Conservation (phyloP, 768 basidiomycete genomes). For the Leucocoprinus leucothites region DNA sequence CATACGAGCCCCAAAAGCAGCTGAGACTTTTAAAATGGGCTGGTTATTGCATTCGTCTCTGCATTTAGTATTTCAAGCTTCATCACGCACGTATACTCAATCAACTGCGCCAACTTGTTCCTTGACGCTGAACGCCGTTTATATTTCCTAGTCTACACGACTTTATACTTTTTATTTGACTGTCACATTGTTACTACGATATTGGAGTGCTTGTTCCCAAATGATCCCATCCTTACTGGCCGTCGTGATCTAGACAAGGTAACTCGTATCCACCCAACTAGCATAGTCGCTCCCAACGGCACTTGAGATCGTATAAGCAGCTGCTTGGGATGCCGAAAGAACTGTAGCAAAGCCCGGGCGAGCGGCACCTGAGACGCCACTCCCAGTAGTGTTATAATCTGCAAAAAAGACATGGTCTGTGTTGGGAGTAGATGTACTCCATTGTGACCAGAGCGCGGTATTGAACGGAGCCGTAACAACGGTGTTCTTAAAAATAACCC, state of each 20-base stretch:
- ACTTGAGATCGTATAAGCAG: conserved; percentile 37
- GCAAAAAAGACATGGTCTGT: conserved; percentile 43
- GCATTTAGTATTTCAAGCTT: too few relatives aligned
- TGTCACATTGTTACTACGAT: too few relatives aligned
- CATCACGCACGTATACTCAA: too few relatives aligned
- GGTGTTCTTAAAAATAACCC: conserved; percentile 49
- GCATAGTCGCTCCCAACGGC: conserved; percentile 44
- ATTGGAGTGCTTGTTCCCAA: too few relatives aligned
- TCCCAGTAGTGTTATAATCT: conserved; percentile 43
- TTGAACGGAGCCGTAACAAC: conserved; percentile 37
- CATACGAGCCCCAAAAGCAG: too few relatives aligned
- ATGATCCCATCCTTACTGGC: too few relatives aligned
- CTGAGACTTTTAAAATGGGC: too few relatives aligned
- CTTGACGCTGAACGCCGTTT: too few relatives aligned
- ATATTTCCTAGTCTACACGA: too few relatives aligned
- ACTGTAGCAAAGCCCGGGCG: conserved; percentile 39
- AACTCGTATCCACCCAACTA: conserved; percentile 42
- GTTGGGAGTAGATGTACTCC: conserved; percentile 32
- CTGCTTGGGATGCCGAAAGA: conserved; percentile 34
- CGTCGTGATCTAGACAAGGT: conserved; percentile 25
- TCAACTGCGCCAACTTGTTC: too few relatives aligned
- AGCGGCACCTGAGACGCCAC: conserved; percentile 30
- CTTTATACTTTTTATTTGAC: too few relatives aligned
- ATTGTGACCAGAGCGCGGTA: conserved; percentile 42
- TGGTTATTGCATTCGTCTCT: too few relatives aligned